phyloP scores from a whole-genome alignment of 108 stramenopile genomes.

The Epithemia pelagica region DNA sequence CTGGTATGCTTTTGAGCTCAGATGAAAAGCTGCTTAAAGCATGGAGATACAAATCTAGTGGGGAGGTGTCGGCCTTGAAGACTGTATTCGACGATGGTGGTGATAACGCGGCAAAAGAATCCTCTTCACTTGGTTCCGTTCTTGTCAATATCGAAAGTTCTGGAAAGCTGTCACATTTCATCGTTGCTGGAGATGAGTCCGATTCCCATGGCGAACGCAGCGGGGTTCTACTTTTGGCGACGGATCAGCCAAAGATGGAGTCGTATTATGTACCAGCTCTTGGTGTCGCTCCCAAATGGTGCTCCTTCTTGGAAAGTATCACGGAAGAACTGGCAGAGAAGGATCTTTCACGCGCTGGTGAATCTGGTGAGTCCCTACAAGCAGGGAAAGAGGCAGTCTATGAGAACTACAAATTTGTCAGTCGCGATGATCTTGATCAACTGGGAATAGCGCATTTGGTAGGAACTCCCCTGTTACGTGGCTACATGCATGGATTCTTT shows the following conservation, averaged over 20 bases:
- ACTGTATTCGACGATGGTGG: constrained; percentile 11
- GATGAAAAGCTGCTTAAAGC: constrained; percentile 93
- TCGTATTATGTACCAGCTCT: constrained; percentile 93
- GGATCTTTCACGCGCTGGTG: constrained; percentile 43
- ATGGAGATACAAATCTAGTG: constrained; percentile 81
- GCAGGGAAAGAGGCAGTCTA: constrained; percentile 77
- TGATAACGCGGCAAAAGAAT: constrained; percentile 10
- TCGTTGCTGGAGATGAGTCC: constrained; percentile 76
- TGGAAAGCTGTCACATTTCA: constrained; percentile 85
- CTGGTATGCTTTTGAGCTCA: constrained; percentile 69
- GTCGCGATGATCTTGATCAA: constrained; percentile 86
- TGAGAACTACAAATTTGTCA: constrained; percentile 99
- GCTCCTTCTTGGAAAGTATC: constrained; percentile 94
- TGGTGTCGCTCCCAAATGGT: constrained; percentile 96
- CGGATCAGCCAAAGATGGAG: constrained; percentile 91
- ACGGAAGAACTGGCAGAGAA: constrained; percentile 98
- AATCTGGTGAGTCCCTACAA: constrained; percentile 32
- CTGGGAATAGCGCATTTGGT: constrained; percentile 91
- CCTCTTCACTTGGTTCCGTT: constrained; percentile 60
- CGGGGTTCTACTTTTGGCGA: constrained; percentile 91
- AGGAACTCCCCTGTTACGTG: constrained; percentile 91
- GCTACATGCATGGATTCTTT: constrained; percentile 99
- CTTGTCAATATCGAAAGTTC: constrained; percentile 92
- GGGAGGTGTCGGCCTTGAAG: constrained; percentile 15
- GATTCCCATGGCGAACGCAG: constrained; percentile 71